phyloP scores from a whole-genome alignment of 768 basidiomycete species.

The Mycena haematopus region DNA sequence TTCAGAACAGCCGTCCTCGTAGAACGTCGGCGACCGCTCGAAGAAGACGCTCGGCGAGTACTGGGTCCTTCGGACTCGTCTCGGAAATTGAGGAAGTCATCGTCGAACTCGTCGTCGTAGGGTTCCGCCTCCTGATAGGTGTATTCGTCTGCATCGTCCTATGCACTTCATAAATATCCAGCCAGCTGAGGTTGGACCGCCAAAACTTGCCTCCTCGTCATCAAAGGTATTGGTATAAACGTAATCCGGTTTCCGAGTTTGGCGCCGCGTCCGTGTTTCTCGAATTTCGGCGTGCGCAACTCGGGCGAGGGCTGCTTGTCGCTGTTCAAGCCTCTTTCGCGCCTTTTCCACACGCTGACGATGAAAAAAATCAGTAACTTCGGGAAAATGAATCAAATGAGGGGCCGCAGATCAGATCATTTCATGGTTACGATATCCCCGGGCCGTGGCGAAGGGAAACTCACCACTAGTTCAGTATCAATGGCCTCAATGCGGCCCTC shows the following conservation, averaged over 20 bases:
- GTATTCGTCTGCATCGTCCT: constrained; percentile 74
- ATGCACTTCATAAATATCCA: constrained; percentile 39
- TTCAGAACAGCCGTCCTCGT: constrained; percentile 55
- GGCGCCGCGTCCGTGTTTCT: constrained; percentile 78
- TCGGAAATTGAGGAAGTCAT: constrained; percentile 52
- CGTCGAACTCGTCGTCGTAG: constrained; percentile 70
- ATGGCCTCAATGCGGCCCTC: constrained; percentile 70
- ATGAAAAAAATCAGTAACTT: constrained; percentile 31
- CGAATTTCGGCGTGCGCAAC: constrained; percentile 71
- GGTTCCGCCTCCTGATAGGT: constrained; percentile 67
- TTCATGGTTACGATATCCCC: no score
- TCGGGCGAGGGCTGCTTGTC: constrained; percentile 59
- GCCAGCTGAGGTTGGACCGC: constrained; percentile 33
- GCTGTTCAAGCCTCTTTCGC: constrained; percentile 74
- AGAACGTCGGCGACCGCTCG: constrained; percentile 56
- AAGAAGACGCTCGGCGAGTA: constrained; percentile 40
- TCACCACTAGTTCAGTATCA: constrained; percentile 74
- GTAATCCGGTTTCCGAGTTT: constrained; percentile 79
- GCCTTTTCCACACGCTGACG: constrained; percentile 73
- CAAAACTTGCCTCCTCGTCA: constrained; percentile 69
- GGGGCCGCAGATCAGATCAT: constrained; percentile 6
- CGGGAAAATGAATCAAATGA: neutral
- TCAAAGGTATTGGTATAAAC: constrained; percentile 69
- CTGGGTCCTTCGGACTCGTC: constrained; percentile 51
- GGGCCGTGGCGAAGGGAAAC: constrained; percentile 39